Evolutionary conservation across 2,329 filamentous ascomycete species (phyloP), one percentile per base, ranked within the genome.

Genomic region (Chaetomium sp.): DNA sequence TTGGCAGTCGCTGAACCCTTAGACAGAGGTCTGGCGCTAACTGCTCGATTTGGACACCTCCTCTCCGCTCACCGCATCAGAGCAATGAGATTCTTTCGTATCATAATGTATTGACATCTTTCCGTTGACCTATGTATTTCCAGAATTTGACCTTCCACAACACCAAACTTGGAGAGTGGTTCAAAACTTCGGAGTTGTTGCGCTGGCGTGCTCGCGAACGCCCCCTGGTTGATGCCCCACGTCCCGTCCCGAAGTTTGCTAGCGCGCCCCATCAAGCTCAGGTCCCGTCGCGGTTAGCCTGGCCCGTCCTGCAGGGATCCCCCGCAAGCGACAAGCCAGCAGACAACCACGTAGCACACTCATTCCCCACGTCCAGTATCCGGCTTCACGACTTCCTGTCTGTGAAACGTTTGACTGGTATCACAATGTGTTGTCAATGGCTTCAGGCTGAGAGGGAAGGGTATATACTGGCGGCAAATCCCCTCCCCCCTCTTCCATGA

Each of bases 321-420:
- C 59, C 60, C 55, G 57, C 57, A 62, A 61, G 59, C 67, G 62
- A 63, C 62, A 67, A 67, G 68, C 68, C 68, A 68, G 65, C 67
- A 67, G 69, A 61, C 63, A 69, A 66, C 68, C 70, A 72, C 70
- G 70, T 71, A 70, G 69, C 69, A 68, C 56, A 49, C 57, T 51
- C 48, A 48, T 54, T 53, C 53, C 56, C 59, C 53, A 52, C 54
- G 51, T 50, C 51, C 35, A 46, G 38, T 54, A 33, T 49, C 14
- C 11, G 19, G 44, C 59, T 59, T 57, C 55, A 61, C 57, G 45
- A 48, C 40, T 46, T 32, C 38, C 6, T 55, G 44, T 14, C 11
- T 12, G 3, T 44, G 56, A 33, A 50, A 8, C 19, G 36, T 33
- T 43, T 3, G 33, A 10, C 11, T 32, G 52, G 41, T 40, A 43